Evolutionary conservation across 2,329 filamentous ascomycete species (phyloP), one percentile per base, ranked within the genome.

Genomic region (Xenosphaeropsis pyriputrescens): DNA sequence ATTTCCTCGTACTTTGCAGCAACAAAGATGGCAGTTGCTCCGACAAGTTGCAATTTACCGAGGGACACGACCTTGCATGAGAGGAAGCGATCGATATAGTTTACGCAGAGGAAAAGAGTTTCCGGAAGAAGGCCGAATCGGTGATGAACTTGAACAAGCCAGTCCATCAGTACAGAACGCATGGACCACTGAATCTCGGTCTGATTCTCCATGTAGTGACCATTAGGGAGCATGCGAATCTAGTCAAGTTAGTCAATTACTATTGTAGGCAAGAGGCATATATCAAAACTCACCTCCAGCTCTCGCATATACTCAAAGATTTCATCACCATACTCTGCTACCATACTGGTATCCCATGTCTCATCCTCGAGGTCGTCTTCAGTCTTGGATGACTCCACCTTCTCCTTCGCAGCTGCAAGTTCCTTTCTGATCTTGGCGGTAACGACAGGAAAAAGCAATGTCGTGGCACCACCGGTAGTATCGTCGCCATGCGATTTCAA

Each of bases 101-200:
- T 98, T 62, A 93, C 84, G 18, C 81, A 83, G 41, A 96, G 73
- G 63, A 94, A 98, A 5, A 98, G 67, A 0, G 91, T 98, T 65
- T 98, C 91, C 0, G 89, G 89, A 7, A 96, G 73, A 18, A 98
- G 72, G 29, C 72, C 75, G 63, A 98, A 98, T 29, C 91, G 84
- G 49, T 79, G 75, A 57, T 98, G 91, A 19, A 98, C 91, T 58
- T 98, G 88, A 34, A 96, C 82, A 32, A 98, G 70, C 91, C 91
- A 98, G 59, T 96, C 91, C 78, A 98, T 93, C 39, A 98, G 69
- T 16, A 96, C 85, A 5, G 86, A 81, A 34, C 91, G 85, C 91
- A 96, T 98, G 2, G 88, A 94, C 91, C 91, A 98, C 56, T 94
- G 85, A 40, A 98, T 93, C 59, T 96, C 89, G n/a, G 81, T 79